Evolutionary conservation across 1,284 basidiomycete genomes (phyloP).

Genomic region (Mycena sp.): DNA sequence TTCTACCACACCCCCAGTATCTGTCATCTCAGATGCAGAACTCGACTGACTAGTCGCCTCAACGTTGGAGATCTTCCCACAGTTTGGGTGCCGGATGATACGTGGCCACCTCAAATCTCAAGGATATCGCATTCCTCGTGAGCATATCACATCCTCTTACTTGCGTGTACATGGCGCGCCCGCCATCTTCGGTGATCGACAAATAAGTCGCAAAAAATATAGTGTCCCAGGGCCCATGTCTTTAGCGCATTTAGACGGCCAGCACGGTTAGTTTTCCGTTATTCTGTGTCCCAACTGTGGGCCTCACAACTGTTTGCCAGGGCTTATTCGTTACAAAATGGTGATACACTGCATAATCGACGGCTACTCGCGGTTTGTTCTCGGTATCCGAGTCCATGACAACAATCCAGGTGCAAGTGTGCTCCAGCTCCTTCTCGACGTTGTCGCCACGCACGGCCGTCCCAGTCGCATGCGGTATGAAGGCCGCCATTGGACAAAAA

Average conservation of each 20-base stretch:
- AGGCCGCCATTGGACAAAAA: too few species aligned
- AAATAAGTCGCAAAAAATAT: slow-evolving; percentile 38
- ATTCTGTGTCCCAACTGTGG: neutral
- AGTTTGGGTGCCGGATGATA: slow-evolving; percentile 9
- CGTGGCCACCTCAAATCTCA: slow-evolving; percentile 22
- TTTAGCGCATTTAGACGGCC: slow-evolving; percentile 46
- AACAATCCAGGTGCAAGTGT: slow-evolving; percentile 44
- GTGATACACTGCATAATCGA: slow-evolving; percentile 46
- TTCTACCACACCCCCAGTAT: neutral
- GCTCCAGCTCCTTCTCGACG: slow-evolving; percentile 37
- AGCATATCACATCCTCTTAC: slow-evolving; percentile 2
- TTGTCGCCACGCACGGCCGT: slow-evolving; percentile 31
- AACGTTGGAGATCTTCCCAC: neutral
- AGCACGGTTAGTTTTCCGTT: slow-evolving; percentile 37
- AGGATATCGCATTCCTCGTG: neutral
- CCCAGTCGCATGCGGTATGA: slow-evolving; percentile 39
- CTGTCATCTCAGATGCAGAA: neutral
- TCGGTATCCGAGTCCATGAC: slow-evolving; percentile 34
- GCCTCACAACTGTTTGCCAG: slow-evolving; percentile 25
- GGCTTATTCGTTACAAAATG: slow-evolving; percentile 43
- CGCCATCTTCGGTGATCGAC: slow-evolving; percentile 34
- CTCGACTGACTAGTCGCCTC: neutral
- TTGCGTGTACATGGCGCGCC: slow-evolving; percentile 13
- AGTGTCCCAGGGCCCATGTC: slow-evolving; percentile 46
- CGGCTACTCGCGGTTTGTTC: slow-evolving; percentile 38